phyloP scores from a whole-genome alignment of 352 stramenopile genomes.

The Phytopythium cucurbitacearum region DNA sequence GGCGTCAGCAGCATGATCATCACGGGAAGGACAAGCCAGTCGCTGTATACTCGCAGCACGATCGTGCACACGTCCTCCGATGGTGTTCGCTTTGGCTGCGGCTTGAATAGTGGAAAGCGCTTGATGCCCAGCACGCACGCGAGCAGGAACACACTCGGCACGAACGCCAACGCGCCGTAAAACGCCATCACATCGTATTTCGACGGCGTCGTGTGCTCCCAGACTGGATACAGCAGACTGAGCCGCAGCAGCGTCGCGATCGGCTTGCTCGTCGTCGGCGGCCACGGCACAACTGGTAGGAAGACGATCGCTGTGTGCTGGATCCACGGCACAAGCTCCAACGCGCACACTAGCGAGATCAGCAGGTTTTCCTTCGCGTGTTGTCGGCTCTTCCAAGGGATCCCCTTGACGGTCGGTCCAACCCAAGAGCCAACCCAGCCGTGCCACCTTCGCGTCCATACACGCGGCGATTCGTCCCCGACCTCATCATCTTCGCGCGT shows the following conservation, averaged over 20 bases:
- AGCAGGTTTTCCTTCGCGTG: constrained; percentile 24
- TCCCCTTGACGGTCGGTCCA: constrained; percentile 21
- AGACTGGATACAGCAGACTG: constrained; percentile 42
- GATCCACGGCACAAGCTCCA: constrained; percentile 47
- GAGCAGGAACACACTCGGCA: constrained; percentile 26
- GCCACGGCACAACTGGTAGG: constrained; percentile 51
- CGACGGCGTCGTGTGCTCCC: constrained; percentile 32
- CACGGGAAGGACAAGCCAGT: constrained; percentile 37
- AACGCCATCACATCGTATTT: constrained; percentile 27
- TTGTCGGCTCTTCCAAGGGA: constrained; percentile 19
- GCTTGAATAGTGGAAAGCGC: constrained; percentile 63
- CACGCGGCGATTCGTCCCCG: constrained; percentile 1
- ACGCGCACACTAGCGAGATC: constrained; percentile 18
- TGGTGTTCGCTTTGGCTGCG: constrained; percentile 35
- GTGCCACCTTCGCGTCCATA: too few relatives aligned
- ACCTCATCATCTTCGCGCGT: not conserved
- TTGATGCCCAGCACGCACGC: constrained; percentile 33
- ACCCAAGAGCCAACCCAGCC: constrained; percentile 32
- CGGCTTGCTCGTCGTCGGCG: constrained; percentile 12
- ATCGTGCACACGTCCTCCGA: constrained; percentile 48
- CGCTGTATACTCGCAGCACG: constrained; percentile 44
- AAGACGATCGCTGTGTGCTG: constrained; percentile 47
- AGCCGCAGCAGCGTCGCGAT: constrained; percentile 33
- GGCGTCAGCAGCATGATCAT: constrained; percentile 55
- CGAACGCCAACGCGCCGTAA: constrained; percentile 36